Evolutionary conservation across 2,329 filamentous ascomycete species (phyloP), one percentile per base, ranked within the genome.

Genomic region (Cercospora sesami): DNA sequence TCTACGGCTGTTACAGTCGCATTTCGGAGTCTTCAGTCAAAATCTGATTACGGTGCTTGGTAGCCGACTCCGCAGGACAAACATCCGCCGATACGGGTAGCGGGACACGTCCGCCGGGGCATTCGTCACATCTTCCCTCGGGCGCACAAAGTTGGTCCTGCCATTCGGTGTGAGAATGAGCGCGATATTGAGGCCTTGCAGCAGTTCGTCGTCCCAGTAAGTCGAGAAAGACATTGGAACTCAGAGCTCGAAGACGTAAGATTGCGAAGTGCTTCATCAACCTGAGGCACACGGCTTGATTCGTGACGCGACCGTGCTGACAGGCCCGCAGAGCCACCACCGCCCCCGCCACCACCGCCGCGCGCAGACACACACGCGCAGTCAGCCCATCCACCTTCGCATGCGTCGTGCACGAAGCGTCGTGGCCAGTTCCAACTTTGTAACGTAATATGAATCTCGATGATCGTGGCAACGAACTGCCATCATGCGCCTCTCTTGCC

Each of bases 161-260:
- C 48, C 48, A 4, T 14, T 8, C 12, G 48, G 26, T 28, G 51
- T 14, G 51, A 59, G 18, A 4, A 64, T 64, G 62, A 23, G 51
- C 51, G 62, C 62, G 61, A 55, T 64, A 64, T 64, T 64, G 61
- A 64, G 21, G 61, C 30, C 48, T 39, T 21, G 45, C 33, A 39
- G 18, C 31, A 31, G 14, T 55, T 55, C 14, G 5, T 14, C 23
- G 45, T 21, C 48, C n/a, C n/a, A 57, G 61, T 57, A 57, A 63
- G 60, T 60, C 31, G n/a, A 6, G 28, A 18, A 14, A 62, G 18
- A 62, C 14, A 16, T 8, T 16, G 6, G 36, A 42, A 16, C 10
- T 3, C 2, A 5, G 42, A 21, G n/a, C 9, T 48, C 45, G 45
- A 48, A 48, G 0, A 48, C 45, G 45, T 23, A 48, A 48, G 45